Evolutionary conservation across 23 red algal species (phyloP).

Genomic region (Gracilaria gracilis): DNA sequence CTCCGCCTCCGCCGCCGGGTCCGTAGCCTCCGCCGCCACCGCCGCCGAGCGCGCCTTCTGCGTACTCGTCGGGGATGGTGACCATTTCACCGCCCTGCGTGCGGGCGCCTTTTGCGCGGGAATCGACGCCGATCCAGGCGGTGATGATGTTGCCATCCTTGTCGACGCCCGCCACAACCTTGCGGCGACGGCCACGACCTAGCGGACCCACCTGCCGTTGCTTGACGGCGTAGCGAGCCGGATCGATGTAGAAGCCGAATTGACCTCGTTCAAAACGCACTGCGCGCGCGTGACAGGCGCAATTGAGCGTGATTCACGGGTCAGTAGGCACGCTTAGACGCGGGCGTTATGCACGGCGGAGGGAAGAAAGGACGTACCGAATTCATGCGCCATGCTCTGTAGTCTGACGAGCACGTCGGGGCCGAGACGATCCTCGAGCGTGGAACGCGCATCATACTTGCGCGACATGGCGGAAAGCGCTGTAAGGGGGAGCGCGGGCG

Average conservation of each 20-base stretch:
- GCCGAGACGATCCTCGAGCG: constrained; percentile 87
- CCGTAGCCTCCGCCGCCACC: constrained; percentile 48
- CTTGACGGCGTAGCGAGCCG: constrained; percentile 89
- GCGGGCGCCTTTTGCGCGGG: constrained; percentile 60
- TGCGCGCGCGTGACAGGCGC: neutral
- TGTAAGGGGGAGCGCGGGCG: neutral
- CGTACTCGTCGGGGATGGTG: constrained; percentile 80
- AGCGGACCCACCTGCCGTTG: constrained; percentile 83
- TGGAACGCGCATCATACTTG: constrained; percentile 72
- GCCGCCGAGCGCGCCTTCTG: constrained; percentile 76
- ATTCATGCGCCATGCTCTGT: constrained; percentile 72
- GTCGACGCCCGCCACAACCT: constrained; percentile 87
- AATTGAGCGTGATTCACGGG: neutral
- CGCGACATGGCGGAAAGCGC: constrained; percentile 28
- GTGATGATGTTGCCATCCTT: constrained; percentile 92
- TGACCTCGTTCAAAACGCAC: constrained; percentile 88
- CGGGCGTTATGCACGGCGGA: neutral
- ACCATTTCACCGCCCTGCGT: constrained; percentile 79
- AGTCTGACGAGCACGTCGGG: constrained; percentile 80
- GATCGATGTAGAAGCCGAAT: constrained; percentile 97
- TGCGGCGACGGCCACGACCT: constrained; percentile 75
- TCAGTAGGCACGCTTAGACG: neutral
- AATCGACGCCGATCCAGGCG: constrained; percentile 83
- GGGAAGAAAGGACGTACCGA: constrained; percentile 28
- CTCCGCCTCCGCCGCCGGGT: constrained; percentile 51